Percentiles rank a stretch among this genome's conserved stretches.
Conservation (phyloP, 164 flowering plant genomes). For the Annona squamosa region DNA sequence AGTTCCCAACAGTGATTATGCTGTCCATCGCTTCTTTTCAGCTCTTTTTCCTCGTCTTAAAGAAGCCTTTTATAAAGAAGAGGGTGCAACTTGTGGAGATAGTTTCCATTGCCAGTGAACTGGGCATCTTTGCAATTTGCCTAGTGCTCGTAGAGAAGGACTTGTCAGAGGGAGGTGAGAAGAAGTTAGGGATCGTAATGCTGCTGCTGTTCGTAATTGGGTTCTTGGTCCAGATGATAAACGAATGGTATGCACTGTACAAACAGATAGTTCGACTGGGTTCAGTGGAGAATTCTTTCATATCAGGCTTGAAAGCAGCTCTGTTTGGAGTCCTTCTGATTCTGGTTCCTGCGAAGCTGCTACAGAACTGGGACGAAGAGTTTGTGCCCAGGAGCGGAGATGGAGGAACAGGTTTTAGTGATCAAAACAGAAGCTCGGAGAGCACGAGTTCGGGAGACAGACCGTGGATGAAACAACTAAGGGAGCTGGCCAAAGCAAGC, state of each 20-base stretch:
- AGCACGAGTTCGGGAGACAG: slow-evolving; percentile 56
- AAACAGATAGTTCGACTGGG: slow-evolving; percentile 40
- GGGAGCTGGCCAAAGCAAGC: slow-evolving; percentile 81
- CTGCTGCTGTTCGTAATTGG: slow-evolving; percentile 49
- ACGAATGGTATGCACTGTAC: slow-evolving; percentile 64
- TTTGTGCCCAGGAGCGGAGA: slow-evolving; percentile 12
- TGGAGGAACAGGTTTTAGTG: slow-evolving; percentile 21
- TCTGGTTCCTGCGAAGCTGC: slow-evolving; percentile 39
- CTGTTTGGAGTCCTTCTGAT: slow-evolving; percentile 43
- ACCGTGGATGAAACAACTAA: slow-evolving; percentile 74
- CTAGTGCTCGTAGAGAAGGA: slow-evolving; percentile 37
- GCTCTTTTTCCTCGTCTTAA: slow-evolving; percentile 80
- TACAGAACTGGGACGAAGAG: slow-evolving; percentile 27
- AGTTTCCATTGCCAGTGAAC: slow-evolving; percentile 52
- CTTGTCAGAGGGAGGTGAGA: slow-evolving; percentile 32
- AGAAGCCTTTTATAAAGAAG: slow-evolving; percentile 94
- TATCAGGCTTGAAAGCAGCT: slow-evolving; percentile 46
- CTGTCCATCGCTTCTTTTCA: slow-evolving; percentile 70
- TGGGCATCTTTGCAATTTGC: slow-evolving; percentile 51
- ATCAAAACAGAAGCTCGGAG: slow-evolving; percentile 28
- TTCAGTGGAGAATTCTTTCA: slow-evolving; percentile 34
- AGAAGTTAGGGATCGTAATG: slow-evolving; percentile 55
- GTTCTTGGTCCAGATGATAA: slow-evolving; percentile 42
- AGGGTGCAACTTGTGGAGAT: slow-evolving; percentile 86
- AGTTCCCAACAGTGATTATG: slow-evolving; percentile 38